phyloP scores from a whole-genome alignment of 352 stramenopile species.

The Pythium dissimile region DNA sequence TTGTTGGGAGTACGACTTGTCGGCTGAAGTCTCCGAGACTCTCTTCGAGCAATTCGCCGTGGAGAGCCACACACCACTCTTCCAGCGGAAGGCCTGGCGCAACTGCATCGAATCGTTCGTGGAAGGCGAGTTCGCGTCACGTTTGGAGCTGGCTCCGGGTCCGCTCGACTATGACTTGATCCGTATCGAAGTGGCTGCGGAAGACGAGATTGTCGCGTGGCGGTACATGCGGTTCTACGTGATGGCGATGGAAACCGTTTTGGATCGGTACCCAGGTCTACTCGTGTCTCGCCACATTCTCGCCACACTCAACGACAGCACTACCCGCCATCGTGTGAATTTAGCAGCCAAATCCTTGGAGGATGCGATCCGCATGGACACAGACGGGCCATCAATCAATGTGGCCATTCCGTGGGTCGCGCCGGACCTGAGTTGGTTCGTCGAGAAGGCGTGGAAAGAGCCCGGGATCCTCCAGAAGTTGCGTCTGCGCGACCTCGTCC shows the following conservation, averaged over 20 bases:
- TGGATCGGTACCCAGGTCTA: conserved; percentile 16
- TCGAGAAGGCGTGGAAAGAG: conserved; percentile 7
- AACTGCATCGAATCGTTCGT: conserved; percentile 20
- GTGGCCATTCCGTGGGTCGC: conserved; percentile 7
- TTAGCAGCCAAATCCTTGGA: not conserved
- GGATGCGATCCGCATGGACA: conserved; percentile 13
- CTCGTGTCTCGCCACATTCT: conserved; percentile 10
- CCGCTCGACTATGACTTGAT: conserved; percentile 8
- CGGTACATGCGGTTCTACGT: conserved; percentile 11
- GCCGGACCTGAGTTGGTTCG: conserved; percentile 14
- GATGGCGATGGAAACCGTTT: conserved; percentile 20
- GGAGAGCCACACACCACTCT: conserved; percentile 16
- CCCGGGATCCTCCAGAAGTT: conserved; percentile 3
- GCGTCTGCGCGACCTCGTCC: conserved; percentile 6
- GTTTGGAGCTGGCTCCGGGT: not conserved
- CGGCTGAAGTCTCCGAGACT: conserved; percentile 8
- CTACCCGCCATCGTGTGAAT: not conserved
- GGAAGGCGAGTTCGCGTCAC: conserved; percentile 12
- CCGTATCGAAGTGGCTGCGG: conserved; percentile 14
- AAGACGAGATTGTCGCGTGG: not conserved
- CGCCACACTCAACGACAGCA: not conserved
- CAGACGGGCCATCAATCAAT: not conserved
- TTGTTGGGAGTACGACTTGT: conserved; percentile 27
- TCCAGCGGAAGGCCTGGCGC: conserved; percentile 3
- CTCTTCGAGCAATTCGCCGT: conserved; percentile 24